A percentile compares a stretch with the other conserved stretches of the same genome.
These are phyloP conservation scores for Grigorovia jiainica DNA, from an alignment of 805 yeast genomes.

Conservation along the genomic window DNA sequence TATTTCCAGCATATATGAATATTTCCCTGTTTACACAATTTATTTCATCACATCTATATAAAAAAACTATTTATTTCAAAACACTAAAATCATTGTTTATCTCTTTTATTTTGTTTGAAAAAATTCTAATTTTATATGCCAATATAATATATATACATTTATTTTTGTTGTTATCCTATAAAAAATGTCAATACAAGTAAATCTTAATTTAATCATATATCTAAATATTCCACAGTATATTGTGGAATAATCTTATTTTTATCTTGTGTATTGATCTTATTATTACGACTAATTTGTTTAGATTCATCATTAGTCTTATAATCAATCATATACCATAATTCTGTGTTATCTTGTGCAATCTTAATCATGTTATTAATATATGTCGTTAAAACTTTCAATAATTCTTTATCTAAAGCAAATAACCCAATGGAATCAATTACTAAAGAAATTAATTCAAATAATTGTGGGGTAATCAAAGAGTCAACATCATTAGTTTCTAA, in stretches of 20 bases:
- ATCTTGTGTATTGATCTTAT: slow-evolving; percentile 1
- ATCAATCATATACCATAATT: slow-evolving; percentile 23
- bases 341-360: slow-evolving; percentile 23
- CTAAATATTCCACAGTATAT: slow-evolving; percentile 26
- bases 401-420: slow-evolving; percentile 23
- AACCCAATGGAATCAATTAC: slow-evolving; percentile 29
- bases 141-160: background rate
- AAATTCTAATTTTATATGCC: background rate
- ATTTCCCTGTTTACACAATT: too few species aligned
- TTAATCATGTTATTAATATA: slow-evolving; percentile 20
- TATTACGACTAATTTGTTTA: slow-evolving; percentile 2
- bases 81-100: too few species aligned
- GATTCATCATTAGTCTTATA: slow-evolving; percentile 8
- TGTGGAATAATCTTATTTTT: slow-evolving; percentile 12
- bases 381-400: slow-evolving; percentile 16
- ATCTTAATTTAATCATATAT: slow-evolving; percentile 12
- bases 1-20: too few species aligned
- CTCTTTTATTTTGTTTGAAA: background rate
- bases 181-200: too few species aligned
- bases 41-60: too few species aligned
- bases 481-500: slow-evolving; percentile 5
- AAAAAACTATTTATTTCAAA: too few species aligned
- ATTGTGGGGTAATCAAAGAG: slow-evolving; percentile 13
- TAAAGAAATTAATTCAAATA: slow-evolving; percentile 25
- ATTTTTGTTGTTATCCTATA: too few species aligned